phyloP scores from a whole-genome alignment of 352 stramenopile species.

The Pythium grandisporangium region DNA sequence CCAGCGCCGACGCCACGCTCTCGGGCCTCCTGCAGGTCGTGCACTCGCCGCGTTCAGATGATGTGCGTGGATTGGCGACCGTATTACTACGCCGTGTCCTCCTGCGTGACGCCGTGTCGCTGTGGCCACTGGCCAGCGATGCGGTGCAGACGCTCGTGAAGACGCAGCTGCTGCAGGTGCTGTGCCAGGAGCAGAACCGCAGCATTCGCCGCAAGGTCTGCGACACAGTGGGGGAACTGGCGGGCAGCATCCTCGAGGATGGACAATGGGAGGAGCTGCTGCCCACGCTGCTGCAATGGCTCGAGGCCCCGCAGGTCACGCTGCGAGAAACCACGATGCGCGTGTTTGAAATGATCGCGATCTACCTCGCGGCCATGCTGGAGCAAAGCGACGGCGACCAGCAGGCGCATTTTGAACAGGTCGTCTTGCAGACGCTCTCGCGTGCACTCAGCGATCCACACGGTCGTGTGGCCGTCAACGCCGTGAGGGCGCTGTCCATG shows the following conservation, averaged over 20 bases:
- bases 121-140: constrained; percentile 56
- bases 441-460: constrained; percentile 39
- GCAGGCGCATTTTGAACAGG: constrained; percentile 28
- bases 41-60: constrained; percentile 45
- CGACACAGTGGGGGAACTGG: constrained; percentile 76
- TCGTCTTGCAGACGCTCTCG: constrained; percentile 38
- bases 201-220: constrained; percentile 79
- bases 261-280: constrained; percentile 70
- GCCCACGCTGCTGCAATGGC: constrained; percentile 61
- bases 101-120: constrained; percentile 64
- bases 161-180: constrained; percentile 46
- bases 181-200: constrained; percentile 49
- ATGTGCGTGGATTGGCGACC: constrained; percentile 61
- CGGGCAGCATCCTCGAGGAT: constrained; percentile 71
- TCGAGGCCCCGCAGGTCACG: constrained; percentile 25
- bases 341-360: constrained; percentile 74
- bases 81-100: constrained; percentile 71
- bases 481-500: constrained; percentile 61
- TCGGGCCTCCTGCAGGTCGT: constrained; percentile 42
- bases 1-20: constrained; percentile 48
- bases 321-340: constrained; percentile 63
- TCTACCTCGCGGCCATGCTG: constrained; percentile 58
- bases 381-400: constrained; percentile 13
- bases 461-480: constrained; percentile 62
- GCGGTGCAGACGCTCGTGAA: constrained; percentile 40